Conservation (phyloP, 2,329 filamentous ascomycete genomes). For the Cladosporium colombiae region DNA sequence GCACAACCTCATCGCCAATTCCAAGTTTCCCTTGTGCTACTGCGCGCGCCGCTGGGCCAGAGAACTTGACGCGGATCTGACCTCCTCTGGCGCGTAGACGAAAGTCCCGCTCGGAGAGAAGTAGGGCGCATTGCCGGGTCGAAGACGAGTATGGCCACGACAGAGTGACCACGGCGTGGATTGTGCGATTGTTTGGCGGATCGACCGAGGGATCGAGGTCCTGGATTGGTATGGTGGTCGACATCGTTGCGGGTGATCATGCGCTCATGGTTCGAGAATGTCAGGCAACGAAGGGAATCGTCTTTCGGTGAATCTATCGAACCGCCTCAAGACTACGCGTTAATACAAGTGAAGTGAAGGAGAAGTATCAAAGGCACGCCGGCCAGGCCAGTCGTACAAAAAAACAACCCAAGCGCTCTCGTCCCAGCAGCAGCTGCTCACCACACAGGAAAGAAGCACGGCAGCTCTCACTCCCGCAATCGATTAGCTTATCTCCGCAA, state of each 20-base stretch:
- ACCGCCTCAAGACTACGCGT: not conserved
- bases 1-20: conserved; percentile 73
- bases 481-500: conserved; percentile 16
- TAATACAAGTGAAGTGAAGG: not conserved
- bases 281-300: not conserved
- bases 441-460: not conserved
- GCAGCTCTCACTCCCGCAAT: conserved; percentile 9
- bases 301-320: not conserved
- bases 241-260: conserved; percentile 21
- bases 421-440: not conserved
- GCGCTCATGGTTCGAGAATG: conserved; percentile 5
- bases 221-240: conserved; percentile 32
- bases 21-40: conserved; percentile 68
- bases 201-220: conserved; percentile 30
- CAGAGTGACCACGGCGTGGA: conserved; percentile 77
- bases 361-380: not conserved
- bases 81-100: conserved; percentile 74
- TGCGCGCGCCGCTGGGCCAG: conserved; percentile 67
- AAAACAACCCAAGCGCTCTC: not conserved
- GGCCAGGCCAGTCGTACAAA: not conserved
- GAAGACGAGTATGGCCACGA: conserved; percentile 90
- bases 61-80: conserved; percentile 77
- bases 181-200: conserved; percentile 31
- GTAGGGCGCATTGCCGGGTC: conserved; percentile 70
- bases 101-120: conserved; percentile 83